Conservation (phyloP, 441 rosid genomes). For the Codiaeum variegatum region DNA sequence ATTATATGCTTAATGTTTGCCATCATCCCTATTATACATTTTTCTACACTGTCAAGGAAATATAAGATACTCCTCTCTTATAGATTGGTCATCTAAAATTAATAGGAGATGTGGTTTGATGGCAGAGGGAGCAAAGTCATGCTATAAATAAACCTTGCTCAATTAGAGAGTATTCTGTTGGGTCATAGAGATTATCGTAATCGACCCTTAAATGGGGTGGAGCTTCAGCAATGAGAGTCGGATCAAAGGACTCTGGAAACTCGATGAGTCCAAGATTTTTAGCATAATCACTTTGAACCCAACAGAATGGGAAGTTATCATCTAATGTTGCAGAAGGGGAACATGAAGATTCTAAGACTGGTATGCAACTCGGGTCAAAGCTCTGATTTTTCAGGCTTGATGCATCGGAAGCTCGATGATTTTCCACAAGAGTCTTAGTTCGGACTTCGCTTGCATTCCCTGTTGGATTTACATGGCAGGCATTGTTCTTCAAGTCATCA, state of each 20-base stretch:
- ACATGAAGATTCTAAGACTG: slow-evolving; percentile 36
- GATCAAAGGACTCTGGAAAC: slow-evolving; percentile 41
- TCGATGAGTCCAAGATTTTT: slow-evolving; percentile 46
- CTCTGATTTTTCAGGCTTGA: slow-evolving; percentile 37
- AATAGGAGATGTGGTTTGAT: slow-evolving; percentile 16
- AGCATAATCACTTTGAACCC: slow-evolving; percentile 51
- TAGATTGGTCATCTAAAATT: slow-evolving; percentile 21
- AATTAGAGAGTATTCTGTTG: slow-evolving; percentile 51
- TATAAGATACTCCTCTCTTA: slow-evolving; percentile 17
- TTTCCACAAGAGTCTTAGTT: slow-evolving; percentile 27
- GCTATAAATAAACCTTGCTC: slow-evolving; percentile 67
- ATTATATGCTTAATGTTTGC: slow-evolving; percentile 28
- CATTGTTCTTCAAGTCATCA: slow-evolving; percentile 27
- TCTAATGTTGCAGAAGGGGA: slow-evolving; percentile 35
- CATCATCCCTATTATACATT: slow-evolving; percentile 34
- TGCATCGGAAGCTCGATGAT: slow-evolving; percentile 34
- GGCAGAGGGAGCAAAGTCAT: slow-evolving; percentile 33
- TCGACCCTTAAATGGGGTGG: slow-evolving; percentile 59
- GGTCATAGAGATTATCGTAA: slow-evolving; percentile 51
- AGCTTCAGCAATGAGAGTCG: slow-evolving; percentile 37
- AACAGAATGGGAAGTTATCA: slow-evolving; percentile 45
- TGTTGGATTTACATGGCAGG: slow-evolving; percentile 25
- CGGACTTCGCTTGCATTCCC: slow-evolving; percentile 27
- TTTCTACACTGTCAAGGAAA: slow-evolving; percentile 29
- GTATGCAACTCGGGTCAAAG: slow-evolving; percentile 30